Percentiles rank a stretch among this genome's conserved stretches.
phyloP scores from a whole-genome alignment of 192 early-diverging fungal genomes.

The Coemansia sp. region DNA sequence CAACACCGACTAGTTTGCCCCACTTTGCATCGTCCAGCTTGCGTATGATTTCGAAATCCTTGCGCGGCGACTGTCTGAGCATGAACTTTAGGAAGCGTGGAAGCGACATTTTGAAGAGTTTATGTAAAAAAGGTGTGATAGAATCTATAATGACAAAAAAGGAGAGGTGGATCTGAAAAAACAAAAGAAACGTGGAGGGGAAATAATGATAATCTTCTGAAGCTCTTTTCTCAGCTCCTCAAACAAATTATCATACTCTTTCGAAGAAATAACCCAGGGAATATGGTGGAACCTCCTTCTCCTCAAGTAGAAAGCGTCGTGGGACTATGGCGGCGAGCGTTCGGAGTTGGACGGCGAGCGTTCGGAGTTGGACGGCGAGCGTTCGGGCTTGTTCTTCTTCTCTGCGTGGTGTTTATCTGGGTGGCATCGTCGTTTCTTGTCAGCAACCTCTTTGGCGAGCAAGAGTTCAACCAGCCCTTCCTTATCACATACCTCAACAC shows the following conservation, averaged over 20 bases:
- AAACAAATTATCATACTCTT: neutral
- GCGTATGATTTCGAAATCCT: conserved; percentile 51
- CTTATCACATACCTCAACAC: conserved; percentile 80
- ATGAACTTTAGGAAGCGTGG: conserved; percentile 43
- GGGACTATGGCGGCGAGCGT: too few species aligned
- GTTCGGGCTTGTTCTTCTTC: conserved; percentile 63
- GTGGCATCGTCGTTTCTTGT: conserved; percentile 75
- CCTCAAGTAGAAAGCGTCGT: too few species aligned
- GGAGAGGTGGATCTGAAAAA: neutral
- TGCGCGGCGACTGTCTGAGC: conserved; percentile 40
- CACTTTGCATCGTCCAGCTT: conserved; percentile 60
- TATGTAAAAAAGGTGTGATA: neutral
- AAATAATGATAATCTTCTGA: neutral
- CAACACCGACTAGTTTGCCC: conserved; percentile 69
- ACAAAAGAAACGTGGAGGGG: neutral
- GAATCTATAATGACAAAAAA: conserved; percentile 1
- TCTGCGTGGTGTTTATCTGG: conserved; percentile 78
- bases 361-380: conserved; percentile 46
- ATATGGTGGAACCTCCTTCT: too few species aligned
- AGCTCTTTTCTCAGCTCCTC: too few species aligned
- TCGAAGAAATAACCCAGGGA: too few species aligned
- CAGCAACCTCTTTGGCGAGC: conserved; percentile 71
- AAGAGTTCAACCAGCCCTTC: conserved; percentile 72
- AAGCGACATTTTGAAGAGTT: conserved; percentile 44
- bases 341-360: neutral